These are phyloP conservation scores for Saturnispora diversa DNA, from an alignment of 805 yeast species.

Conservation along the genomic window DNA sequence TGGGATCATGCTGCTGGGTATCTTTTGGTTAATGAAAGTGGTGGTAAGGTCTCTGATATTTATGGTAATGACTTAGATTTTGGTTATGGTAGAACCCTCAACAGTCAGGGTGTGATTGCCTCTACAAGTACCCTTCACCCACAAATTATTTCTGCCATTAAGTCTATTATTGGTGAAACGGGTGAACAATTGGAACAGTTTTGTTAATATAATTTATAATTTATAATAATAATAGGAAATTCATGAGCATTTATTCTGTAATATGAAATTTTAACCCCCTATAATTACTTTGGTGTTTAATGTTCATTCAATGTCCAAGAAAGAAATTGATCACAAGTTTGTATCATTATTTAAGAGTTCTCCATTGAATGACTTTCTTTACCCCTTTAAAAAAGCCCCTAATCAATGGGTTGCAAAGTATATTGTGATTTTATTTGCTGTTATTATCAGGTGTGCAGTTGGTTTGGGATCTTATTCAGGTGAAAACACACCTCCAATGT, in stretches of 20 bases:
- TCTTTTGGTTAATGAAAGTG: conserved; percentile 78
- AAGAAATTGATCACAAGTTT: conserved; percentile 16
- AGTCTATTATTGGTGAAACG: conserved; percentile 28
- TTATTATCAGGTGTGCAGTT: conserved; percentile 73
- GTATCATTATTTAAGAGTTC: conserved; percentile 36
- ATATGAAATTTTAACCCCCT: background rate
- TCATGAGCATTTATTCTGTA: background rate
- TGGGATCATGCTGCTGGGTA: conserved; percentile 99
- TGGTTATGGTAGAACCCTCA: conserved; percentile 73
- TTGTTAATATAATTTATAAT: conserved; percentile 7
- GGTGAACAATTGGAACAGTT: conserved; percentile 27
- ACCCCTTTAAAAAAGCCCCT: conserved; percentile 69
- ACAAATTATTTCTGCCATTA: conserved; percentile 43
- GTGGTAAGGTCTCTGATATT: conserved; percentile 86
- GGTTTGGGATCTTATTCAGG: conserved; percentile 91
- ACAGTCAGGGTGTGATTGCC: conserved; percentile 91
- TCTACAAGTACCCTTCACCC: conserved; percentile 45
- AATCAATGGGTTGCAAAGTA: conserved; percentile 89
- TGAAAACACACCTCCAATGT: conserved; percentile 58
- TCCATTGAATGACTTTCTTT: conserved; percentile 71
- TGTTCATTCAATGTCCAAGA: background rate
- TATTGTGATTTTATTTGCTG: conserved; percentile 60
- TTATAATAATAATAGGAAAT: background rate
- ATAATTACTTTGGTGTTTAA: background rate
- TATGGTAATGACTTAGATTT: conserved; percentile 68